Evolutionary conservation across 129 eudicot genomes (phyloP).

Genomic region (Logfia minima): DNA sequence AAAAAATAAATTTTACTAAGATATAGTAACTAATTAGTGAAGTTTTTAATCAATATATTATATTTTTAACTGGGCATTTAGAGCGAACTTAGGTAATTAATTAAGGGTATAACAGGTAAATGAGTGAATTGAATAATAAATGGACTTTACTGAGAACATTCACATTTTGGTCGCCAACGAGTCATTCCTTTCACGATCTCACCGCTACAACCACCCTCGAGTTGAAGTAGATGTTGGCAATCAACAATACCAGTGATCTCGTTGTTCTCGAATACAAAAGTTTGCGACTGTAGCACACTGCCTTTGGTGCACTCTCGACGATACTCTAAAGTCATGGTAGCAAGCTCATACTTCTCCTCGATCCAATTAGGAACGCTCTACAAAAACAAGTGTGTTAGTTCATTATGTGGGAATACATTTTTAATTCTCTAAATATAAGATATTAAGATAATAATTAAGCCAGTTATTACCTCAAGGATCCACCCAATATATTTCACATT

Average conservation of each 20-base stretch:
- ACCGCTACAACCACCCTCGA: constrained; percentile 25
- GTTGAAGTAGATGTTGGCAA: constrained; percentile 75
- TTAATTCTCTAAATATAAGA: neutral
- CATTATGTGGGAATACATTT: neutral
- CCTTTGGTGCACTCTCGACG: constrained; percentile 75
- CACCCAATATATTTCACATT: constrained; percentile 77
- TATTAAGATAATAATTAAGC: neutral
- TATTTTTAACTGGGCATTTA: no score
- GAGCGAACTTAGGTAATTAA: neutral
- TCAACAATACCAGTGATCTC: constrained; percentile 17
- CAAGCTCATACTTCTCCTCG: constrained; percentile 68
- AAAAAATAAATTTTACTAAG: no score
- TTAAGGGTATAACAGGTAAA: neutral
- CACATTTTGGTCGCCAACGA: constrained; percentile 4
- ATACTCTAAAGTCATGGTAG: constrained; percentile 75
- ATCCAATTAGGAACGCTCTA: constrained; percentile 73
- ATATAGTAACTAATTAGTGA: no score
- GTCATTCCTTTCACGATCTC: constrained; percentile 31
- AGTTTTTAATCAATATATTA: no score
- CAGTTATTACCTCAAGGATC: constrained; percentile 71
- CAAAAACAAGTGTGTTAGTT: constrained; percentile 6
- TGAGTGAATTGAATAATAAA: no score
- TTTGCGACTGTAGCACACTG: constrained; percentile 73
- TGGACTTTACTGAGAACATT: neutral
- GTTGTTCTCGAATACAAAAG: constrained; percentile 40